Conservation (phyloP, 176 grass and related monocot species). For the Typha latifolia region DNA sequence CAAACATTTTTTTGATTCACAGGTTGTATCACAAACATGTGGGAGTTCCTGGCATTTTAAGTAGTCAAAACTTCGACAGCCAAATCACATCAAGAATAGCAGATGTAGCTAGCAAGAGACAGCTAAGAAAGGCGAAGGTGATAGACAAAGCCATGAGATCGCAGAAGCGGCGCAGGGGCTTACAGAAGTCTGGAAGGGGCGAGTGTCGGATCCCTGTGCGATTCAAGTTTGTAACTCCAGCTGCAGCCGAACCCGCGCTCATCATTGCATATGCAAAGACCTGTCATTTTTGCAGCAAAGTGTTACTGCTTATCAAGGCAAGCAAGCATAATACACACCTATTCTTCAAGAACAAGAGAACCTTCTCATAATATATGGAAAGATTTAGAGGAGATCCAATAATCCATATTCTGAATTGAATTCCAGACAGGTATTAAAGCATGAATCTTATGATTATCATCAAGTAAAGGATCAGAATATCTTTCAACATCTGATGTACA, state of each 20-base stretch:
- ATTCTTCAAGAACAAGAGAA: not conserved
- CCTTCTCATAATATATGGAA: too few species aligned
- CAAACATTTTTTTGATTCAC: not conserved
- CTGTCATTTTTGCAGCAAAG: constrained; percentile 26
- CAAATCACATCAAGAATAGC: constrained; percentile 42
- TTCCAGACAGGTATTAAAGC: too few species aligned
- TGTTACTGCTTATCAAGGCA: not conserved
- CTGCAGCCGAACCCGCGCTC: constrained; percentile 61
- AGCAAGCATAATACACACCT: not conserved
- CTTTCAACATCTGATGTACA: too few species aligned
- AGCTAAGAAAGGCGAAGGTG: constrained; percentile 49
- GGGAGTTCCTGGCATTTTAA: not conserved
- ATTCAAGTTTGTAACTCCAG: constrained; percentile 57
- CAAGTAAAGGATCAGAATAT: too few species aligned
- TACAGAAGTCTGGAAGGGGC: constrained; percentile 63
- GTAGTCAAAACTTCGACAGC: constrained; percentile 28
- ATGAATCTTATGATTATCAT: too few species aligned
- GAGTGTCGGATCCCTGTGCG: constrained; percentile 59
- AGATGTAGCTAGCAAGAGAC: constrained; percentile 32
- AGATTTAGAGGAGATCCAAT: too few species aligned
- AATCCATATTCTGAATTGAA: too few species aligned
- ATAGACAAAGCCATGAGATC: constrained; percentile 50
- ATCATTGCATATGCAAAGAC: constrained; percentile 69
- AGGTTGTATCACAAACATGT: not conserved
- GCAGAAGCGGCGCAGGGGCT: constrained; percentile 66